phyloP scores from a whole-genome alignment of 2,329 filamentous ascomycete species.

The Ceratocystis huliohia region DNA sequence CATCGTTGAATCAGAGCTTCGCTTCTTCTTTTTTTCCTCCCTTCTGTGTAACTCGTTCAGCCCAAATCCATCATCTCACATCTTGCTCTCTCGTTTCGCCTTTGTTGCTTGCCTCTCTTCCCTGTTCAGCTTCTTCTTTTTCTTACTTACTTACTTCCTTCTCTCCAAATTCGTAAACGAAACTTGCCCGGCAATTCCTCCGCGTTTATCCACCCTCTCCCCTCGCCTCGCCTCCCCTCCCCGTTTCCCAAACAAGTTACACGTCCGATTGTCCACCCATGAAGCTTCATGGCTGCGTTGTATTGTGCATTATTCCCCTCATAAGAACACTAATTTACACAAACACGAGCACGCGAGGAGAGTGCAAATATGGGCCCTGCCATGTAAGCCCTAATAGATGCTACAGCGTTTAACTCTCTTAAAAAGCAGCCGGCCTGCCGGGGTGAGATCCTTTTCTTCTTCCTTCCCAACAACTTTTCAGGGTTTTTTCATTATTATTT shows the following conservation, averaged over 20 bases:
- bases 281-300: too few species aligned
- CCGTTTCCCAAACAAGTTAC: constrained; percentile 6
- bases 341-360: not conserved
- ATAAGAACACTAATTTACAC: not conserved
- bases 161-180: not conserved
- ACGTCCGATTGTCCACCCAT: not conserved
- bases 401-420: not conserved
- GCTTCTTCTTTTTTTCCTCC: not conserved
- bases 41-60: not conserved
- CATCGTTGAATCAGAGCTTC: too few species aligned
- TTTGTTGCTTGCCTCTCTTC: not conserved
- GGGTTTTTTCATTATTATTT: not conserved
- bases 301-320: not conserved
- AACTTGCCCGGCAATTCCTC: not conserved
- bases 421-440: too few species aligned
- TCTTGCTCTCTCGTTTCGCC: not conserved
- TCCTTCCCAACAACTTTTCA: not conserved
- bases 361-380: not conserved
- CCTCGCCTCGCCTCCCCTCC: not conserved
- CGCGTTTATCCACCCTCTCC: not conserved
- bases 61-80: not conserved
- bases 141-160: not conserved
- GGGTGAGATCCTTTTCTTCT: not conserved
- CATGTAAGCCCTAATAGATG: not conserved
- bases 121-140: not conserved